These are phyloP conservation scores for Earliella scabrosa DNA, from an alignment of 1,284 basidiomycete genomes.

Conservation along the genomic window DNA sequence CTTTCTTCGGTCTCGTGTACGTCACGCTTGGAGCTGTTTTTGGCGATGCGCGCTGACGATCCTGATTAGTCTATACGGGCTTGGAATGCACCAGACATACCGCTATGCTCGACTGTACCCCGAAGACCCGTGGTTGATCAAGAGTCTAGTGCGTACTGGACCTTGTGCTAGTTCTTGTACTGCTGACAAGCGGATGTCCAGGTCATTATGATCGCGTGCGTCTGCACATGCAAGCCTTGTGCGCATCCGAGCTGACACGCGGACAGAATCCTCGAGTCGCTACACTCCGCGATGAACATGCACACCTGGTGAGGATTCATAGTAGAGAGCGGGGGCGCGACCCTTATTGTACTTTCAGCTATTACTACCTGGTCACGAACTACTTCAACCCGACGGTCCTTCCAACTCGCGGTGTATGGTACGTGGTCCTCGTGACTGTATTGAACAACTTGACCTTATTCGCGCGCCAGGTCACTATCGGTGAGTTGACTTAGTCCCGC, in stretches of 20 bases:
- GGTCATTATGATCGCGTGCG: background rate
- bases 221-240: background rate
- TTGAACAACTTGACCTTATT: background rate
- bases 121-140: conserved; percentile 1
- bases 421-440: background rate
- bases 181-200: background rate
- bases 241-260: background rate
- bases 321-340: no score
- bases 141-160: conserved; percentile 1
- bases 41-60: background rate
- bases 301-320: conserved; percentile 11
- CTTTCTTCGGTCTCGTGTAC: conserved; percentile 2
- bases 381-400: conserved; percentile 12
- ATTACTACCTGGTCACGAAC: conserved; percentile 18
- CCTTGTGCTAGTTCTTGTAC: background rate
- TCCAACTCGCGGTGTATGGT: conserved; percentile 16
- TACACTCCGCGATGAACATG: conserved; percentile 3
- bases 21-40: background rate
- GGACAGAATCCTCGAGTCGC: conserved; percentile 3
- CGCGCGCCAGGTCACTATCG: conserved; percentile 4
- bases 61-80: conserved; percentile 7
- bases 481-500: no score
- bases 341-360: conserved; percentile 8
- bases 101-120: conserved; percentile 17
- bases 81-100: conserved; percentile 16